A percentile compares a stretch with the other conserved stretches of the same genome.
Conservation (phyloP, 1,284 basidiomycete species). For the Rhizoctonia solani region DNA sequence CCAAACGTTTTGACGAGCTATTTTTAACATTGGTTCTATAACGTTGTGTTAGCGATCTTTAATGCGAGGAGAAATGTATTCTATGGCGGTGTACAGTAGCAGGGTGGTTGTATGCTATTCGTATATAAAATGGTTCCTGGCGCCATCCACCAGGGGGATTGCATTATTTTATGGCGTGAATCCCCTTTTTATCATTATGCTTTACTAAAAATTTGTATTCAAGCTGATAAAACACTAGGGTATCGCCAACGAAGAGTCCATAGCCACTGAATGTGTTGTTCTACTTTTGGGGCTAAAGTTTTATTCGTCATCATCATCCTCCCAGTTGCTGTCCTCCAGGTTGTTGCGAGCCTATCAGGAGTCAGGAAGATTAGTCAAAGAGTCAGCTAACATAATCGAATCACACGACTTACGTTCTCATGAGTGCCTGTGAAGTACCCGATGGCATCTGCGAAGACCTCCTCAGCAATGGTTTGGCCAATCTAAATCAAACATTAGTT, state of each 20-base stretch:
- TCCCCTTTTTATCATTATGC: no score
- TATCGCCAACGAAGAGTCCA: not conserved
- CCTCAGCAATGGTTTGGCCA: slow-evolving; percentile 70
- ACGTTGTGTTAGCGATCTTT: slow-evolving; percentile 18
- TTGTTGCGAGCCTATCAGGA: slow-evolving; percentile 10
- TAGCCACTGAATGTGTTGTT: not conserved
- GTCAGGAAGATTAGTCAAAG: not conserved
- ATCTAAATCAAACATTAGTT: slow-evolving; percentile 51
- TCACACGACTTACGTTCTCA: slow-evolving; percentile 39
- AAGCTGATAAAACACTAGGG: not conserved
- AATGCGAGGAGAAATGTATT: slow-evolving; percentile 15
- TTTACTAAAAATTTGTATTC: not conserved
- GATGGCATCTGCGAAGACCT: slow-evolving; percentile 76
- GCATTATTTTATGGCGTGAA: no score
- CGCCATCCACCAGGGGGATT: no score
- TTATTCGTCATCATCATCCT: slow-evolving; percentile 17
- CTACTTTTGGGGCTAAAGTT: not conserved
- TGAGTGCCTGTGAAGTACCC: slow-evolving; percentile 74
- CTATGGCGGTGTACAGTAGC: slow-evolving; percentile 6
- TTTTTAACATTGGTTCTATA: not conserved
- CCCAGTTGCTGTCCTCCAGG: not conserved
- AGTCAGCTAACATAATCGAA: not conserved
- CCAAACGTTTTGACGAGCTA: not conserved
- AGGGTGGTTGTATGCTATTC: slow-evolving; percentile 18
- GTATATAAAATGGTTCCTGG: not conserved